Base-by-base conservation (phyloP, 495 filamentous ascomycete genomes). In the Parachaetomium inaequale region DNA sequence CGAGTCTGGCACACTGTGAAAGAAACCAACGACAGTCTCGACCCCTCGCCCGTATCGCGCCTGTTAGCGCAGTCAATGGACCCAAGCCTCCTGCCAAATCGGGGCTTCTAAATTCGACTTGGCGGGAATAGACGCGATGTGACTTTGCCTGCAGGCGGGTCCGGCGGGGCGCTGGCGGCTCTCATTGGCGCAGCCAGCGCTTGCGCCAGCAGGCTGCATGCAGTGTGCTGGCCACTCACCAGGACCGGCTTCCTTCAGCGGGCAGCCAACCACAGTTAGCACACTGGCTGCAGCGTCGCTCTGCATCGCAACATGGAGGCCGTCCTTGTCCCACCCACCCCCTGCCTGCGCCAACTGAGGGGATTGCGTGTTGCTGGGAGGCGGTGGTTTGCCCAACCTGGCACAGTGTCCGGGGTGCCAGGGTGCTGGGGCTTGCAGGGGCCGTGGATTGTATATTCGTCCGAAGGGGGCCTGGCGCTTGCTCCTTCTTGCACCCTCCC, bases 101-200 rank as follows among this genome's bases (percentile, higher is more conserved):
- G 29, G 50, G 49, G 26, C 3, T 49, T 38, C 66, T 59, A 65
- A 64, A 66, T 66, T 43, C 5, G 58, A 47, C 32, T 51, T 46
- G 55, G 56, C 25, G 34, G 42, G 54, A 71, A 66, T 72, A 74
- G 71, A 67, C 71, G 73, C 73, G 71, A 66, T 72, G 71, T 72
- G 71, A 75, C 63, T 66, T 52, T 58, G 52, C 17, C 50, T 63
- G 67, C 68, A 69, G 62, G 64, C 63, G 64, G 63, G 46, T 63
- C 52, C 23, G 8, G 11, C 52, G 53, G 64, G 58, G 46, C 61
- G 43, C n/a, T 11, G 12, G 19, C 54, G 38, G 58, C 62, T 29
- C 4, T 29, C 6, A 70, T 70, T 71, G 66, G 69, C 11, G 49
- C 21, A 28, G 25, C 54, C 63, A 67, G 73, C 73, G 73, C 73